phyloP scores from a whole-genome alignment of 2,329 filamentous ascomycete genomes.

The Lasiodiplodia hormozganensis region DNA sequence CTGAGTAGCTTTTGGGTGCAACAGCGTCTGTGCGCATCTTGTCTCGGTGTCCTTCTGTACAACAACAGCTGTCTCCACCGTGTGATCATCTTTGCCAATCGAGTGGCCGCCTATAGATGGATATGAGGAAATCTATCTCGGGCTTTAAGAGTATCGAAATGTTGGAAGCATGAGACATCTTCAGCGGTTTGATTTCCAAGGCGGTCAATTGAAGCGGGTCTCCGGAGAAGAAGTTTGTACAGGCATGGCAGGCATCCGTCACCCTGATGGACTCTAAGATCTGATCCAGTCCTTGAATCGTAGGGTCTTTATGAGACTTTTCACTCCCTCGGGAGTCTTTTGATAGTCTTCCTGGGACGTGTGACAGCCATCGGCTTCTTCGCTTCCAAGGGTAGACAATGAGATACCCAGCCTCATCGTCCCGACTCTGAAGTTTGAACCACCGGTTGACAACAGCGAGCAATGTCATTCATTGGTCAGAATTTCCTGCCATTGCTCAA shows the following conservation, averaged over 20 bases:
- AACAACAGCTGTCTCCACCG: constrained; percentile 30
- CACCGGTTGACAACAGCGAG: neutral
- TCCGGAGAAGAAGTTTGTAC: constrained; percentile 3
- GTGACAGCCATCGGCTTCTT: too few species aligned
- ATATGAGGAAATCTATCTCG: constrained; percentile 30
- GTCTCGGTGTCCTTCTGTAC: constrained; percentile 28
- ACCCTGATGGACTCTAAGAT: constrained; percentile 5
- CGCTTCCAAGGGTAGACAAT: neutral
- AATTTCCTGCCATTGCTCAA: neutral
- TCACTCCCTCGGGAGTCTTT: neutral
- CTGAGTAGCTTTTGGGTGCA: neutral
- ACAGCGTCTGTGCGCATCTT: constrained; percentile 18
- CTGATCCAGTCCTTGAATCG: neutral
- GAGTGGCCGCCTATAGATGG: constrained; percentile 7
- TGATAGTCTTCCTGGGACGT: neutral
- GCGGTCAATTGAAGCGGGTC: constrained; percentile 23
- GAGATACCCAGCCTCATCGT: neutral
- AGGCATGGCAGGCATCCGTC: neutral
- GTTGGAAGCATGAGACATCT: constrained; percentile 22
- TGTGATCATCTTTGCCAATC: constrained; percentile 31
- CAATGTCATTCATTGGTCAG: neutral
- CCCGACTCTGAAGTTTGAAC: neutral
- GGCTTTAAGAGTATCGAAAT: constrained; percentile 30
- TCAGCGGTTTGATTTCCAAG: constrained; percentile 14
- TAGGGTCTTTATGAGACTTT: neutral